These are phyloP conservation scores for Tothia fuscella DNA, from an alignment of 2,329 filamentous ascomycete species.

Conservation along the genomic window DNA sequence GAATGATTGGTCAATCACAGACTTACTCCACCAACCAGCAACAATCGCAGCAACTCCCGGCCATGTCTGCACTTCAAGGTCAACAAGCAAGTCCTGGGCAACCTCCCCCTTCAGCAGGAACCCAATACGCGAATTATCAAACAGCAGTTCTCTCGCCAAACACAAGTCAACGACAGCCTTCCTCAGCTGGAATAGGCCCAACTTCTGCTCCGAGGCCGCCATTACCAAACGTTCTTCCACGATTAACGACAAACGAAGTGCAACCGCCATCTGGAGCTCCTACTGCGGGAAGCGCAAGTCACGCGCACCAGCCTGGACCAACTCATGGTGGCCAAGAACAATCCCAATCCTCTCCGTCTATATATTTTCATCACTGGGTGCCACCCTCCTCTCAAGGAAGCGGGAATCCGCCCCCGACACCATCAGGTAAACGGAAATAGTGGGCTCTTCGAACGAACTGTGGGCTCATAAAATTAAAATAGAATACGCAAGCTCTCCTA, in stretches of 20 bases:
- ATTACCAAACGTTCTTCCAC: constrained; percentile 35
- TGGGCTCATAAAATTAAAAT: constrained; percentile 35
- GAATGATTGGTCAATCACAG: constrained; percentile 21
- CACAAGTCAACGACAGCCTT: constrained; percentile 19
- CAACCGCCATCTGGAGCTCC: constrained; percentile 37
- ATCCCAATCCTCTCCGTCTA: constrained; percentile 55
- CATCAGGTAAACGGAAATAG: constrained; percentile 46
- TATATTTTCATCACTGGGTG: constrained; percentile 91
- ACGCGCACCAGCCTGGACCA: constrained; percentile 30
- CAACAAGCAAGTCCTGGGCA: not conserved
- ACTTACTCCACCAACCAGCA: too few species aligned
- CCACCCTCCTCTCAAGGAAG: constrained; percentile 55
- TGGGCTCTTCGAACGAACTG: not conserved
- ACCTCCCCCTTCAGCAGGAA: not conserved
- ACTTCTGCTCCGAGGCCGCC: constrained; percentile 33
- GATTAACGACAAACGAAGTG: constrained; percentile 38
- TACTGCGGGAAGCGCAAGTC: constrained; percentile 24
- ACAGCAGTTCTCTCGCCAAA: constrained; percentile 21
- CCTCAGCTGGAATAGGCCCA: constrained; percentile 21
- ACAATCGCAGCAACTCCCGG: too few species aligned
- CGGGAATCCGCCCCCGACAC: constrained; percentile 57
- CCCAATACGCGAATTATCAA: not conserved
- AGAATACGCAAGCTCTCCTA: constrained; percentile 63
- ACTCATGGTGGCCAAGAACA: constrained; percentile 46
- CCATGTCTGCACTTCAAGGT: constrained; percentile 23